These are phyloP conservation scores for Saccharomycopsis fermentans DNA, from an alignment of 805 yeast species.

Conservation along the genomic window DNA sequence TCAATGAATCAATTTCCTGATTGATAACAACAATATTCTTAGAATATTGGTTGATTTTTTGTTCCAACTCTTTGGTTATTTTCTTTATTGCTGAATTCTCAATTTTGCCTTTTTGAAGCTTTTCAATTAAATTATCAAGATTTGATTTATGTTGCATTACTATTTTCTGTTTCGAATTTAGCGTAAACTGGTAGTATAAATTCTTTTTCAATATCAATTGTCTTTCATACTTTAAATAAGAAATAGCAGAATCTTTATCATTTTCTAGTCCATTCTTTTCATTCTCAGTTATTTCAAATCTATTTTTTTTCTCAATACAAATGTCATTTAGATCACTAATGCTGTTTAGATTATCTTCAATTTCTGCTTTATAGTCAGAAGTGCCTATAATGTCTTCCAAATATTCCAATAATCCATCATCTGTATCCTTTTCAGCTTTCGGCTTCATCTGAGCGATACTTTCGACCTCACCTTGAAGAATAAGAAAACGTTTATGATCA, in stretches of 20 bases:
- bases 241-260: conserved; percentile 59
- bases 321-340: conserved; percentile 71
- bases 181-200: conserved; percentile 43
- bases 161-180: conserved; percentile 31
- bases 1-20: conserved; percentile 22
- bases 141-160: conserved; percentile 31
- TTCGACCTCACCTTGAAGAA: conserved; percentile 97
- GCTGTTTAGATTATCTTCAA: conserved; percentile 50
- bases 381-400: conserved; percentile 97
- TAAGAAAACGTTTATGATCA: conserved; percentile 88
- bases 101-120: conserved; percentile 34
- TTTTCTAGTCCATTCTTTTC: conserved; percentile 58
- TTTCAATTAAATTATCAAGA: conserved; percentile 31
- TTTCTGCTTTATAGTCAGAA: conserved; percentile 63
- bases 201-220: conserved; percentile 42
- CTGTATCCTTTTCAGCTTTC: conserved; percentile 84
- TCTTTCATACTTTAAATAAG: conserved; percentile 57
- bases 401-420: conserved; percentile 90
- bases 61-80: conserved; percentile 27
- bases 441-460: conserved; percentile 98
- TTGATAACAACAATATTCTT: conserved; percentile 21
- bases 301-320: conserved; percentile 67
- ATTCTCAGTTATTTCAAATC: conserved; percentile 69
- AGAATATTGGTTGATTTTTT: conserved; percentile 23
- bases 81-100: conserved; percentile 32